Evolutionary conservation across 2,329 filamentous ascomycete species (phyloP).

Genomic region (Calonectria honghensis): DNA sequence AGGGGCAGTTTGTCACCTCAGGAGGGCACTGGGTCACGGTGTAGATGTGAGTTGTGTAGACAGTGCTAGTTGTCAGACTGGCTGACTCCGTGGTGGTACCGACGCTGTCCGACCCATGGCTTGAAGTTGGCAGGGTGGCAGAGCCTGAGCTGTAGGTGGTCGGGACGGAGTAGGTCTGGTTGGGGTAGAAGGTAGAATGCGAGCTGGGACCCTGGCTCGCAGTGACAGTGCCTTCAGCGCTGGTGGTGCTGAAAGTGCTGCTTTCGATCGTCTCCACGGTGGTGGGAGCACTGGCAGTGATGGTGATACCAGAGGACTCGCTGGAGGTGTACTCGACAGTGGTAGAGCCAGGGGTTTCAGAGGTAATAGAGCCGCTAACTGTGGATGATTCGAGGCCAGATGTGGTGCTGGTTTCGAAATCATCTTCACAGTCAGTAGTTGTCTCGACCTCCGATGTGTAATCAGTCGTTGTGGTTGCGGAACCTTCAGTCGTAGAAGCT

Average conservation of each 20-base stretch:
- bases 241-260: not conserved
- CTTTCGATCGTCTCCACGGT: not conserved
- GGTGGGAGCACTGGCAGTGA: not conserved
- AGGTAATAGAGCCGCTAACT: not conserved
- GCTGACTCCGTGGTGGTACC: constrained; percentile 22
- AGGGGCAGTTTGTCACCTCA: constrained; percentile 6
- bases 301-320: not conserved
- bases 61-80: constrained; percentile 57
- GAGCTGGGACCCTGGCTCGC: not conserved
- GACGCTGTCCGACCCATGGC: not conserved
- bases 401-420: not conserved
- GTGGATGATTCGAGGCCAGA: not conserved
- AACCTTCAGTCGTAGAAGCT: not conserved
- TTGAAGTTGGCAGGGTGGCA: not conserved
- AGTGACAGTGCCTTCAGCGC: not conserved
- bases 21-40: constrained; percentile 68
- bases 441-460: not conserved
- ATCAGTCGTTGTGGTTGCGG: not conserved
- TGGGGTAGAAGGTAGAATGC: not conserved
- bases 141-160: not conserved
- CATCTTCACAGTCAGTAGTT: not conserved
- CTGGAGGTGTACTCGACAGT: not conserved
- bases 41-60: constrained; percentile 66
- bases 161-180: not conserved
- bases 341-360: not conserved